Evolutionary conservation across 106 monocot genomes (phyloP).

Genomic region (Dendrobium chrysotoxum): DNA sequence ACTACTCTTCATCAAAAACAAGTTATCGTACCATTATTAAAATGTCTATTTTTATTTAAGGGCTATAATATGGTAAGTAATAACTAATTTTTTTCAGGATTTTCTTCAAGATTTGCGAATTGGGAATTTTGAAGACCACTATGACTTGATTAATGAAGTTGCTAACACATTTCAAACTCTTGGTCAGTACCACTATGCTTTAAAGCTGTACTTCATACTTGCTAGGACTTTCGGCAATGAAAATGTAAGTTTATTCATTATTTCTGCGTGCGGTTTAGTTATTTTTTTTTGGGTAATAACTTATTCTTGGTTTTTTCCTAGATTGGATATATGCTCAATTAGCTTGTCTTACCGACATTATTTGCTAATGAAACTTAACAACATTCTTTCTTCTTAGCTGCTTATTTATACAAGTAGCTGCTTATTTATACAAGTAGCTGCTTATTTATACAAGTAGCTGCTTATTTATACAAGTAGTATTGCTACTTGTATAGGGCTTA

Average conservation of each 20-base stretch:
- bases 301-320: background rate
- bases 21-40: background rate
- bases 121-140: slow-evolving; percentile 28
- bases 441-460: background rate
- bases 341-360: background rate
- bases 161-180: slow-evolving; percentile 48
- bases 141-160: slow-evolving; percentile 54
- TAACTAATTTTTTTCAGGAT: slow-evolving; percentile 26
- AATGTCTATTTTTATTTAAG: background rate
- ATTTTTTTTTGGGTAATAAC: background rate
- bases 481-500: background rate
- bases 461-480: background rate
- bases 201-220: slow-evolving; percentile 63
- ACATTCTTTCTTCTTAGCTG: background rate
- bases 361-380: background rate
- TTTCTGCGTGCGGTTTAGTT: background rate
- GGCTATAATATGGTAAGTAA: background rate
- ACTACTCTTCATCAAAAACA: background rate
- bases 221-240: slow-evolving; percentile 26
- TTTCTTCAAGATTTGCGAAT: slow-evolving; percentile 36
- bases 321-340: background rate
- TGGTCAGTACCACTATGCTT: slow-evolving; percentile 48
- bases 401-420: background rate
- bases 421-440: too few species aligned
- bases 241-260: slow-evolving; percentile 30